Percentiles rank a stretch among this genome's conserved stretches.
Evolutionary conservation across 345 rosid species (phyloP).

Genomic region (Gossypioides kirkii): DNA sequence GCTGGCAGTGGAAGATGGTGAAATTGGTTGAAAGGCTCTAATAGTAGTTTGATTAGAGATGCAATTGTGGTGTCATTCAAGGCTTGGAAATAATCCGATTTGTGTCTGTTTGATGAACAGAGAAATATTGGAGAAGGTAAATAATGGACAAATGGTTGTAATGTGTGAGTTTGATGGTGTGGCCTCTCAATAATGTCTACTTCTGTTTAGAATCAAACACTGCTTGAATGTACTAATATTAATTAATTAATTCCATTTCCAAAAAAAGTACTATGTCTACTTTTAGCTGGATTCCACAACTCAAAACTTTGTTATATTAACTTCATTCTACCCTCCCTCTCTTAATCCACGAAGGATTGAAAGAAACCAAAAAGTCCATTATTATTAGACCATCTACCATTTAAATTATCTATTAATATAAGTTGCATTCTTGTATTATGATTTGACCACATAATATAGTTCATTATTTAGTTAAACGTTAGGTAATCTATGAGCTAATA

Average conservation of each 20-base stretch:
- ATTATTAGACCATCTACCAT: too few species aligned
- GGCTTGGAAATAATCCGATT: conserved; percentile 42
- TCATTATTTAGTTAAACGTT: too few species aligned
- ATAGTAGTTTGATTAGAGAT: conserved; percentile 26
- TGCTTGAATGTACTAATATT: not conserved
- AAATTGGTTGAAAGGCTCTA: conserved; percentile 27
- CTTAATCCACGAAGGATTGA: too few species aligned
- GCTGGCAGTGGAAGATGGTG: conserved; percentile 13
- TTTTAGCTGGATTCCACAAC: too few species aligned
- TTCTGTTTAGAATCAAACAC: not conserved
- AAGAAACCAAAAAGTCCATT: too few species aligned
- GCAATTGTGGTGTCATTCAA: conserved; percentile 37
- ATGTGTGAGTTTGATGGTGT: conserved; percentile 23
- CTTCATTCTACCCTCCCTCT: too few species aligned
- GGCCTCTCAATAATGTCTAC: not conserved
- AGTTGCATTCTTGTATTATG: too few species aligned
- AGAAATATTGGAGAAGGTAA: conserved; percentile 20
- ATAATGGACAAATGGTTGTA: conserved; percentile 26
- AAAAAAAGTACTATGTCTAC: too few species aligned
- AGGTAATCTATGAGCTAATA: too few species aligned
- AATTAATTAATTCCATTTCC: not conserved
- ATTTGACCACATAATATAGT: too few species aligned
- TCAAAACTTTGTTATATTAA: too few species aligned
- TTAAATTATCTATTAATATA: too few species aligned
- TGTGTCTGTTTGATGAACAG: conserved; percentile 19